Evolutionary conservation across 257 asterid genomes (phyloP), one percentile per base, ranked within the genome.

Genomic region (Gentiana macrophylla): DNA sequence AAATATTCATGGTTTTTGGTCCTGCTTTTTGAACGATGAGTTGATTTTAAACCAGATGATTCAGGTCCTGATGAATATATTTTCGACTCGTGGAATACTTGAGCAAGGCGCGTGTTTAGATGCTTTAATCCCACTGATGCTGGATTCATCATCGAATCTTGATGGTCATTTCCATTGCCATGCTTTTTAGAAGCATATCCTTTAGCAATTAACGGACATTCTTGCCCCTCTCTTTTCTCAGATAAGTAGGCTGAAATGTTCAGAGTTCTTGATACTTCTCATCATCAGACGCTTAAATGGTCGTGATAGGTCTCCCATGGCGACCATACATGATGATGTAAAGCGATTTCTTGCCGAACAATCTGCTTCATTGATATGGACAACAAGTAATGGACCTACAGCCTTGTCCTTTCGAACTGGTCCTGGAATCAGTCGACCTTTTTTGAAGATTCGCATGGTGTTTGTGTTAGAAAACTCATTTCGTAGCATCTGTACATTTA

Each of bases 81-180:
- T 87, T 58, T 81, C 95, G 51, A 80, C 84, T 57, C 90, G 88
- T 55, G 95, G 95, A 54, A 93, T 84, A 58, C 82, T 87, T 46
- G 94, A 80, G 77, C 96, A 84, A 77, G 95, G 98, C 55, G 96
- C 97, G 32, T 87, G 96, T 74, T 77, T 87, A 12, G 96, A 87
- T 67, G 95, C 93, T 52, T 69, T 91, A 55, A 85, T 91, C 63
- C 83, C 96, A 46, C 81, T 84, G 32, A 79, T 91, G 96, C 77
- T 87, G 71, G 96, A 87, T 76, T 87, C 96, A 34, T 87, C 98
- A 57, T 83, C 89, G 75, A 90, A 86, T 73, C 95, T 78, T 89
- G 96, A 86, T 73, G 33, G 78, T 55, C 49, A 62, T 58, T 52
- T 68, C 13, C 13, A 24, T 2, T 24, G 35, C 35, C 52, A 24